Base-by-base conservation (phyloP, 441 rosid species). In the Gossypium davidsonii region DNA sequence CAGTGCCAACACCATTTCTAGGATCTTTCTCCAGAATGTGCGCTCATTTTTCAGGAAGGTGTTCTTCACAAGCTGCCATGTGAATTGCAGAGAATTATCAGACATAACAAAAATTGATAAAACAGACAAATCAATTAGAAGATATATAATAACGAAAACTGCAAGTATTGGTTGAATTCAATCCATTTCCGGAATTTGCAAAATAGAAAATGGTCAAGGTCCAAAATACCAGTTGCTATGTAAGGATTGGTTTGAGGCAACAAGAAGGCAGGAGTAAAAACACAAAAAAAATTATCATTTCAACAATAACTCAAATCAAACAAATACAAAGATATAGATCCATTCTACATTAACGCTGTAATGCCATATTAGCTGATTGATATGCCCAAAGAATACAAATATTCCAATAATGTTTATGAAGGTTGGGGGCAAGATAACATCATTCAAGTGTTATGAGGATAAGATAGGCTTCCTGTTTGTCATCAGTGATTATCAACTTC, bases 21-120 rank as follows among this genome's bases (percentile, higher is more conserved):
- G 72, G 21, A 74, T 67, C 67, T 82, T 79, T 74, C 85, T 72
- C 5, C 73, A 74, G 60, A 82, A n/a, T 2, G 56, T 72, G 51
- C 73, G 71, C 55, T 76, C 82, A 51, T 77, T 74, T 70, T 46
- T 79, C 15, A 82, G 74, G 51, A 79, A 74, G 20, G 77, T 65
- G 46, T 71, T 82, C 75, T 72, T 76, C 62, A 74, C 80, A 67
- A 82, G 82, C 82, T 82, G 79, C 73, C 74, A 81, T 25, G 21
- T 21, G 34, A 48, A 57, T 60, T 61, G 26, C 64, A 65, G 21
- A 58, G 49, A n/a, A 49, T 20, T 65, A 70, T 52, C 62, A 23
- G 46, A 69, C 21, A 72, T 18, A 44, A 44, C 18, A 57, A 39
- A n/a, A 21, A 8, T 25, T 14, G 25, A 23, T 67, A 25, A 37